phyloP scores from a whole-genome alignment of 805 yeast species.

The Spencermartinsiella europaea region DNA sequence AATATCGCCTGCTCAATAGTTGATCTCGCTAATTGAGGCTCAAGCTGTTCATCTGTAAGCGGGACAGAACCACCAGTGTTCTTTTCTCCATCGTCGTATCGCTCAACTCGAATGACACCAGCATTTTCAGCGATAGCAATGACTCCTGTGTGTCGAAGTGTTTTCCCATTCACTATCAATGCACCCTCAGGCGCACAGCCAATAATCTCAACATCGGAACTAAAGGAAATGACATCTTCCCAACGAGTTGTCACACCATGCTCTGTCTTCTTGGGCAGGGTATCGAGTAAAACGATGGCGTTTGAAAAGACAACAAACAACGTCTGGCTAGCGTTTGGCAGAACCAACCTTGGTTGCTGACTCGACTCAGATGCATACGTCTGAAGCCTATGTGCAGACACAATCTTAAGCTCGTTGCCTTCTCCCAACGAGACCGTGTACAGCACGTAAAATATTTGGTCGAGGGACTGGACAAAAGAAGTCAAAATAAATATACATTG shows the following conservation, averaged over 20 bases:
- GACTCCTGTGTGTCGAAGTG: slow-evolving; percentile 41
- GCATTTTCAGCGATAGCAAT: slow-evolving; percentile 46
- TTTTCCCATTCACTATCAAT: slow-evolving; percentile 20
- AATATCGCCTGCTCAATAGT: slow-evolving; percentile 83
- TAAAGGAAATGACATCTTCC: slow-evolving; percentile 74
- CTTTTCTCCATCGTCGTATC: slow-evolving; percentile 31
- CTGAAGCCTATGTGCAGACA: slow-evolving; percentile 63
- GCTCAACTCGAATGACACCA: slow-evolving; percentile 60
- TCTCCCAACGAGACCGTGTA: slow-evolving; percentile 49
- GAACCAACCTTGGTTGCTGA: slow-evolving; percentile 44
- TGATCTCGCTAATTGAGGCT: slow-evolving; percentile 47
- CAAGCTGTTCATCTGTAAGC: slow-evolving; percentile 18
- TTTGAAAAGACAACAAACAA: slow-evolving; percentile 57
- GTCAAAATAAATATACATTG: slow-evolving; percentile 47
- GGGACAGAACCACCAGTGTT: slow-evolving; percentile 6
- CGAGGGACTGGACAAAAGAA: slow-evolving; percentile 35
- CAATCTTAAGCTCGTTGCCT: slow-evolving; percentile 41
- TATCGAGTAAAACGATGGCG: slow-evolving; percentile 62
- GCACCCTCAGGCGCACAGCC: slow-evolving; percentile 54
- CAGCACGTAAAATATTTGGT: slow-evolving; percentile 41
- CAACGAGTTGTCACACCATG: slow-evolving; percentile 44
- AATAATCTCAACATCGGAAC: slow-evolving; percentile 45
- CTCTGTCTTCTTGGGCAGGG: slow-evolving; percentile 37
- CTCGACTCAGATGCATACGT: slow-evolving; percentile 36
- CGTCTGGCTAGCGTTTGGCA: slow-evolving; percentile 55